phyloP scores from a whole-genome alignment of 177 flowering plant species.

The Vitis hybrid region DNA sequence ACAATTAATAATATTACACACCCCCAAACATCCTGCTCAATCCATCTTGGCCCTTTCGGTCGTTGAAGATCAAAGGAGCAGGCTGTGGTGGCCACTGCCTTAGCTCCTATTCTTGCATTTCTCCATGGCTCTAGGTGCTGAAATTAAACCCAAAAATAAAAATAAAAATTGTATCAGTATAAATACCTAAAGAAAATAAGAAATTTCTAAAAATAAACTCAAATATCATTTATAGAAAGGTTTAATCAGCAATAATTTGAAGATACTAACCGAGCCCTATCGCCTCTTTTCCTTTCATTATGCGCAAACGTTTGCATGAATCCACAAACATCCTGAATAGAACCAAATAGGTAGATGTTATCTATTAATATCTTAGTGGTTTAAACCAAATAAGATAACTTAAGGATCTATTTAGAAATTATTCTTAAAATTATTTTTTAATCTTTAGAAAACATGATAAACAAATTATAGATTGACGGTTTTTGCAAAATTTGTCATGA shows the following conservation, averaged over 20 bases:
- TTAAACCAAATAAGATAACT: neutral
- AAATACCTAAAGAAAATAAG: neutral
- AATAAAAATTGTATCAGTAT: neutral
- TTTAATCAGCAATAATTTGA: neutral
- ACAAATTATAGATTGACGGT: too few relatives aligned
- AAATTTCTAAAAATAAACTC: too few relatives aligned
- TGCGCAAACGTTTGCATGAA: conserved; percentile 80
- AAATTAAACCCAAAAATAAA: neutral
- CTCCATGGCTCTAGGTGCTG: conserved; percentile 53
- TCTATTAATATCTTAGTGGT: neutral
- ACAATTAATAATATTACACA: conserved; percentile 3
- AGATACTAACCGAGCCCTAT: conserved; percentile 64
- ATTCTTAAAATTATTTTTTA: too few relatives aligned
- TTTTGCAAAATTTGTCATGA: too few relatives aligned
- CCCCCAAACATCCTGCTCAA: conserved; percentile 26
- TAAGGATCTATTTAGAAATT: neutral
- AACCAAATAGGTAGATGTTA: neutral
- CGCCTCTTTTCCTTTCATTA: conserved; percentile 80
- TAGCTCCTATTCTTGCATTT: conserved; percentile 45
- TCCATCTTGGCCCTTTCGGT: conserved; percentile 16
- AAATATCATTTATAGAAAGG: neutral
- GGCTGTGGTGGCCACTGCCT: conserved; percentile 2
- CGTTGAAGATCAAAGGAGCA: conserved; percentile 29
- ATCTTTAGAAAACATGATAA: too few relatives aligned
- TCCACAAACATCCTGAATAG: conserved; percentile 70